phyloP scores from a whole-genome alignment of 169 alveolate genomes.

The Plasmodium chabaudi region DNA sequence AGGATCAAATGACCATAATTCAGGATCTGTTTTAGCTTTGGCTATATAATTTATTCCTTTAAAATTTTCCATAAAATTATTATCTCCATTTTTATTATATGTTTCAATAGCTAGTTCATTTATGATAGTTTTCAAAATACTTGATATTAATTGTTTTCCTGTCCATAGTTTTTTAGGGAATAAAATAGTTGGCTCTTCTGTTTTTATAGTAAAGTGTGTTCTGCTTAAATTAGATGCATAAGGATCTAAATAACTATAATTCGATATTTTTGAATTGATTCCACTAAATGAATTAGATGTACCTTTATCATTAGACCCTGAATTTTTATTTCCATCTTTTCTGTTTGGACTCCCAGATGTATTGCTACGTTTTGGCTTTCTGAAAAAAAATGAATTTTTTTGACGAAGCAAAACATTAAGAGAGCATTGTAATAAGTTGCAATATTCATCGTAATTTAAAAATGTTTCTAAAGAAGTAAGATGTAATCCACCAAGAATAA shows the following conservation, averaged over 20 bases:
- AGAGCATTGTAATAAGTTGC: slow-evolving; percentile 88
- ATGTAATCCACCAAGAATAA: slow-evolving; percentile 95
- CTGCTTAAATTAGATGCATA: slow-evolving; percentile 31
- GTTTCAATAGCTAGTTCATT: slow-evolving; percentile 82
- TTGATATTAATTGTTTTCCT: slow-evolving; percentile 95
- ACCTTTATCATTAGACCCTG: not conserved
- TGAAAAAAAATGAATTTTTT: slow-evolving; percentile 38
- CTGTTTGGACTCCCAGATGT: not conserved
- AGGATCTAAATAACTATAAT: slow-evolving; percentile 52
- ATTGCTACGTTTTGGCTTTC: not conserved
- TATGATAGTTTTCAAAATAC: slow-evolving; percentile 84
- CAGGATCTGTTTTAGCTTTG: slow-evolving; percentile 90
- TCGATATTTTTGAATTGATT: slow-evolving; percentile 11
- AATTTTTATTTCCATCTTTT: not conserved
- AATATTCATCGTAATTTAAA: slow-evolving; percentile 90
- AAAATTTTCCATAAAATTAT: slow-evolving; percentile 78
- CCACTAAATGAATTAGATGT: not conserved
- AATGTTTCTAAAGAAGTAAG: slow-evolving; percentile 96
- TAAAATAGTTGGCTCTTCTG: slow-evolving; percentile 94
- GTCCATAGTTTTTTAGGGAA: slow-evolving; percentile 96
- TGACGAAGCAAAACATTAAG: slow-evolving; percentile 36
- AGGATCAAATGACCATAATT: slow-evolving; percentile 90
- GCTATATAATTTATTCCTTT: slow-evolving; percentile 83
- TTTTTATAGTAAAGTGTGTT: slow-evolving; percentile 51
- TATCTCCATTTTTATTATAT: slow-evolving; percentile 76